Base-by-base conservation (phyloP, 441 rosid genomes). In the Syzygium syzygioides region DNA sequence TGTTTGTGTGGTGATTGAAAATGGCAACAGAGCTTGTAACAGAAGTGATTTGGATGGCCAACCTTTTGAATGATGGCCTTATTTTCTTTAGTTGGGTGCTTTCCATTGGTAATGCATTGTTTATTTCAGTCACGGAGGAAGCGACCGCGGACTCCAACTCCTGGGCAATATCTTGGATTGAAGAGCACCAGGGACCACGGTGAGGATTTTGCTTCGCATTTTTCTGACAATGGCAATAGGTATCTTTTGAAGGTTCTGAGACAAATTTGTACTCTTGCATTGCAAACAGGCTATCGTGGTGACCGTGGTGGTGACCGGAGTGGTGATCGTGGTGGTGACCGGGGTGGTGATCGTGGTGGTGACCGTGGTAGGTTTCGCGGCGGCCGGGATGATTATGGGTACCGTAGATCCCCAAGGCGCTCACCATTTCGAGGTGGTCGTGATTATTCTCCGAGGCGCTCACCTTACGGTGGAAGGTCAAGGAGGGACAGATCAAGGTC, bases 91-190 rank as follows among this genome's bases (percentile, higher is more conserved):
- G 45, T 85, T 85, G 87, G 48, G 28, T 34, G 23, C 87, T 85
- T 56, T 55, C 53, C 83, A 13, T 41, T 13, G 86, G 68, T 91
- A 90, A 90, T 92, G 84, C 88, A 13, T 93, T 85, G 90, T 59
- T 89, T 60, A 88, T 94, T 93, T 92, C 98, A 98, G 99, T 98
- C 99, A 55, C 93, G 99, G 86, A 96, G 99, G 94, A 98, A 94
- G 90, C 95, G 99, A 30, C 93, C 98, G 20, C 95, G 99, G 92
- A 97, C 99, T 87, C 99, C 99, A 71, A 98, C 99, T 25, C 98
- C 99, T 11, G 99, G 99, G 83, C 99, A 98, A 92, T 98, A 98
- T 93, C 99, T 98, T 90, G 99, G 99, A 87, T 90, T 98, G 92
- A 98, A 97, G 92, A 98, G 93, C 89, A 90, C 94, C 79, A 92